Conservation (phyloP, 78 protist genomes). For the Dictyostelium firmibasis region DNA sequence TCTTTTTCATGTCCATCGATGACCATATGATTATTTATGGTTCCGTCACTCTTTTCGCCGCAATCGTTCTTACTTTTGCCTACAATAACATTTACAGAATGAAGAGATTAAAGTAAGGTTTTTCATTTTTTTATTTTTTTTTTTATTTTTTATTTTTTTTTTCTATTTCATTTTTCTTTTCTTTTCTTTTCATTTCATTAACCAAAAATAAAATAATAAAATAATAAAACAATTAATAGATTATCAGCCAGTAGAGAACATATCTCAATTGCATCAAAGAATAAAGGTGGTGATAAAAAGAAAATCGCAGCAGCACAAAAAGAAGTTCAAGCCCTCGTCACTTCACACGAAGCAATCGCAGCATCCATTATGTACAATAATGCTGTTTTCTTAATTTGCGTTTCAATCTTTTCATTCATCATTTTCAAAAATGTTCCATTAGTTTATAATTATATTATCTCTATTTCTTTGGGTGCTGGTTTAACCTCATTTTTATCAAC, state of each 20-base stretch:
- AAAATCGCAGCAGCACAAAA: constrained; percentile 50
- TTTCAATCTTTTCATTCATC: constrained; percentile 39
- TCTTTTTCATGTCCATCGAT: constrained; percentile 55
- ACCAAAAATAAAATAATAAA: neutral
- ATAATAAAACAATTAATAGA: neutral
- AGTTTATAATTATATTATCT: constrained; percentile 64
- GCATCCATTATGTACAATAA: constrained; percentile 58
- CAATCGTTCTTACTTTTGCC: constrained; percentile 62
- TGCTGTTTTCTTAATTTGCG: constrained; percentile 46
- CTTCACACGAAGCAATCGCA: constrained; percentile 73
- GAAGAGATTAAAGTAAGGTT: constrained; percentile 49
- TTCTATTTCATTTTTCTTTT: no score
- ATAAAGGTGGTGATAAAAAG: constrained; percentile 6
- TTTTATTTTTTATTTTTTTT: neutral
- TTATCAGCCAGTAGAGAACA: constrained; percentile 47
- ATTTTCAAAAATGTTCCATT: constrained; percentile 66
- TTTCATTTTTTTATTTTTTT: neutral
- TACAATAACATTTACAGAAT: constrained; percentile 71
- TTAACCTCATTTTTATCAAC: constrained; percentile 69
- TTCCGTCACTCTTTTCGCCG: constrained; percentile 55
- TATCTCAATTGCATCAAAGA: neutral
- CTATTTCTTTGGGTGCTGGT: constrained; percentile 56
- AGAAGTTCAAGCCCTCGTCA: constrained; percentile 53
- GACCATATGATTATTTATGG: constrained; percentile 48
- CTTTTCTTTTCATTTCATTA: no score